phyloP scores from a whole-genome alignment of 2,329 filamentous ascomycete species.

The Emericellopsis atlantica region DNA sequence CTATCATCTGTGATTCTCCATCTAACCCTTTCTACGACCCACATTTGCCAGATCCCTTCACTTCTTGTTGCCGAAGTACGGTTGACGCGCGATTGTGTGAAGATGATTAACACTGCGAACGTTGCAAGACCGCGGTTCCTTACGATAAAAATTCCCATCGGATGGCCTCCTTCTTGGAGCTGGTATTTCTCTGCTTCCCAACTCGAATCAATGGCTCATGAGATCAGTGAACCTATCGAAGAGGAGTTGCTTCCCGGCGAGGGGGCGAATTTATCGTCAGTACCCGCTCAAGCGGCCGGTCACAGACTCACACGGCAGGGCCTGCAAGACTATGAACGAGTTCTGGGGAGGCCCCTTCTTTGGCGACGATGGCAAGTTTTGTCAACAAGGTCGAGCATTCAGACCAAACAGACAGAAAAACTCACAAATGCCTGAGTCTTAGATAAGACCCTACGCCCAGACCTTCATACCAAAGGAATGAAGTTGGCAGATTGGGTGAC shows the following conservation, averaged over 20 bases:
- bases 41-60: too few species aligned
- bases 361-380: constrained; percentile 4
- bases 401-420: too few species aligned
- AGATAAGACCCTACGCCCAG: constrained; percentile 5
- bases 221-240: constrained; percentile 6
- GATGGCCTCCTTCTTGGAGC: too few species aligned
- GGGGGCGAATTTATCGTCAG: constrained; percentile 6
- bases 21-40: too few species aligned
- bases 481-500: constrained; percentile 7
- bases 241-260: constrained; percentile 7
- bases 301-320: constrained; percentile 1
- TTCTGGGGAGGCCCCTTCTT: constrained; percentile 10
- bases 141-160: too few species aligned
- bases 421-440: background rate
- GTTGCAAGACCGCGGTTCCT: too few species aligned
- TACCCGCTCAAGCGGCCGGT: constrained; percentile 1
- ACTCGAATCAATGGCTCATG: background rate
- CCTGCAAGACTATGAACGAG: constrained; percentile 9
- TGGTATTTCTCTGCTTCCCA: background rate
- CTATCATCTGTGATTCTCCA: too few species aligned
- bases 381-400: too few species aligned
- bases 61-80: too few species aligned
- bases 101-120: too few species aligned
- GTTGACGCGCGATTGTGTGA: too few species aligned
- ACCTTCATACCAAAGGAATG: constrained; percentile 2